Evolutionary conservation across 441 rosid genomes (phyloP).

Genomic region (Gossypium armourianum): DNA sequence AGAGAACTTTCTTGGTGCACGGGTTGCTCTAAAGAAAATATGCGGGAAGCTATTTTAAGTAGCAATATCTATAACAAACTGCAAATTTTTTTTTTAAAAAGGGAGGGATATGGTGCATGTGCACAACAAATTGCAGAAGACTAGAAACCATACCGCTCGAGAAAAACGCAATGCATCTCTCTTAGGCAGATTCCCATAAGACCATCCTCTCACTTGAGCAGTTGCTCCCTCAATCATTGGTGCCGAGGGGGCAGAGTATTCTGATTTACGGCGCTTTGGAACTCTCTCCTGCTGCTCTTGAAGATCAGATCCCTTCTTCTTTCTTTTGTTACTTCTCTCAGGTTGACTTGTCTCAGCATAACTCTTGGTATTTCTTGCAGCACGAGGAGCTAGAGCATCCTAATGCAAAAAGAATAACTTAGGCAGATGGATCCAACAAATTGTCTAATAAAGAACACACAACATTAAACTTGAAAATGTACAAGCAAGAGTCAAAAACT

Average conservation of each 20-base stretch:
- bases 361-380: conserved; percentile 84
- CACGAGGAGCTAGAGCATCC: conserved; percentile 93
- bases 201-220: conserved; percentile 98
- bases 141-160: conserved; percentile 54
- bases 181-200: conserved; percentile 81
- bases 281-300: conserved; percentile 57
- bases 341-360: conserved; percentile 70
- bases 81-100: not conserved
- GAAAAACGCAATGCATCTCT: conserved; percentile 91
- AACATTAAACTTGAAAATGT: not conserved
- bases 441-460: not conserved
- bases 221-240: conserved; percentile 85
- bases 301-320: conserved; percentile 70
- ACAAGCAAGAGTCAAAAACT: not conserved
- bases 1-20: not conserved
- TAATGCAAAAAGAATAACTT: conserved; percentile 23
- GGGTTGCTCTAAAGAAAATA: not conserved
- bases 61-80: conserved; percentile 1
- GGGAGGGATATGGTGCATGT: not conserved
- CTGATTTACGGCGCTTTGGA: conserved; percentile 76
- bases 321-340: conserved; percentile 66
- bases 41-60: not conserved
- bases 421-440: conserved; percentile 1
- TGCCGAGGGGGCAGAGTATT: conserved; percentile 45
- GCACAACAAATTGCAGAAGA: conserved; percentile 6